Evolutionary conservation across 345 rosid species (phyloP).

Genomic region (Ricinus communis): DNA sequence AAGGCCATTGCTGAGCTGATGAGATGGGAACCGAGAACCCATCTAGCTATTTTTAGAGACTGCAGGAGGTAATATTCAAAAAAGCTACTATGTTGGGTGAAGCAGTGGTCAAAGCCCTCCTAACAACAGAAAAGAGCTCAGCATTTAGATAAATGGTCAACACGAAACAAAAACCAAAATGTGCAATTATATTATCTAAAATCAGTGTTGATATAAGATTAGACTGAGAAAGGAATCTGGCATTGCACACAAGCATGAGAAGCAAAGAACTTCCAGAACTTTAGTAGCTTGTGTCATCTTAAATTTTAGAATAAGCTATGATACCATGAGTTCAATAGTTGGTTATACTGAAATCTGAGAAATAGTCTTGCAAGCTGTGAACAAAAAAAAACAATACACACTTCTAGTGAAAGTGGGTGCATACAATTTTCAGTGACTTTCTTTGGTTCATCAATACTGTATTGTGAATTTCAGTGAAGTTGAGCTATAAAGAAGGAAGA

Average conservation of each 20-base stretch:
- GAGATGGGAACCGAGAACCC: slow-evolving; percentile 93
- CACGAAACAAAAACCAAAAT: neutral
- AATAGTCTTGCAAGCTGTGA: neutral
- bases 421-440: too few species aligned
- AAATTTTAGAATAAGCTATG: neutral
- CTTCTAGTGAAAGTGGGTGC: too few species aligned
- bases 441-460: too few species aligned
- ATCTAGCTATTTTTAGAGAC: slow-evolving; percentile 38
- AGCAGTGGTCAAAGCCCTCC: slow-evolving; percentile 35
- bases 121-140: slow-evolving; percentile 2
- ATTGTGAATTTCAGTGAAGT: too few species aligned
- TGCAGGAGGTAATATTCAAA: slow-evolving; percentile 14
- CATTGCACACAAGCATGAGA: neutral
- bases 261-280: neutral
- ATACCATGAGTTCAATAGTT: neutral
- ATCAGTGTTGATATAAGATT: neutral
- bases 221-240: neutral
- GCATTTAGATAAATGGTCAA: slow-evolving; percentile 9
- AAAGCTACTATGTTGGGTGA: slow-evolving; percentile 18
- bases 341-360: neutral
- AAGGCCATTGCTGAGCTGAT: slow-evolving; percentile 85
- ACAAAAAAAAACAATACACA: neutral
- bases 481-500: too few species aligned
- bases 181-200: neutral
- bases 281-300: neutral